phyloP scores from a whole-genome alignment of 805 yeast species.

The Candida silvicultrix region DNA sequence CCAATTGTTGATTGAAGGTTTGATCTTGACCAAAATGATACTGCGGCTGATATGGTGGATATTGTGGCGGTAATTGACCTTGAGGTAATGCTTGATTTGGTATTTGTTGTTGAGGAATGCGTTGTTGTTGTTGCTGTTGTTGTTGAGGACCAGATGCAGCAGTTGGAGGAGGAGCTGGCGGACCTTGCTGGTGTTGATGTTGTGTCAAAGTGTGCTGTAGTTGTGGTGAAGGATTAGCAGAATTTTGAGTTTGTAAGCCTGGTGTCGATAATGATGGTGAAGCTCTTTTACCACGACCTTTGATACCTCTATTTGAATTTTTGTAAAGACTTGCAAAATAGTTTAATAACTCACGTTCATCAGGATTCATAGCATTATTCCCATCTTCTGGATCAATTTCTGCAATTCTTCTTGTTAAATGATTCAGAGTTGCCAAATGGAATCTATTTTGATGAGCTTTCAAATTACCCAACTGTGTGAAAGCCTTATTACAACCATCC shows the following conservation, averaged over 20 bases:
- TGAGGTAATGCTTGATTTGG: background rate
- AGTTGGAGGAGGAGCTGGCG: background rate
- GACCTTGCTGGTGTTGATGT: background rate
- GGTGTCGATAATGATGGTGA: background rate
- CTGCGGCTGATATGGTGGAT: background rate
- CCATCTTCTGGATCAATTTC: slow-evolving; percentile 45
- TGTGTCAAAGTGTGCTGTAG: background rate
- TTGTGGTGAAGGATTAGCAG: background rate
- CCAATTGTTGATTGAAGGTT: background rate
- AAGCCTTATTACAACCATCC: slow-evolving; percentile 76
- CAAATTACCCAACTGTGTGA: slow-evolving; percentile 88
- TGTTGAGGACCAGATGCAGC: background rate
- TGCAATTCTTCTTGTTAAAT: slow-evolving; percentile 61
- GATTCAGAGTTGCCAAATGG: slow-evolving; percentile 65
- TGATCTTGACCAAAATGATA: background rate
- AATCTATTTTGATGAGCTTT: slow-evolving; percentile 92
- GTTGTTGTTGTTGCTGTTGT: slow-evolving; percentile 1
- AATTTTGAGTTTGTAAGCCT: background rate
- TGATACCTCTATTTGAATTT: slow-evolving; percentile 85
- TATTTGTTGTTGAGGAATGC: background rate
- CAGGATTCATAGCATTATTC: slow-evolving; percentile 38
- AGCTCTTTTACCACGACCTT: slow-evolving; percentile 73
- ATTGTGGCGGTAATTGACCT: background rate
- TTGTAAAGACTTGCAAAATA: slow-evolving; percentile 82
- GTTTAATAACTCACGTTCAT: slow-evolving; percentile 62